A percentile compares a stretch with the other conserved stretches of the same genome.
Conservation (phyloP, 2,329 filamentous ascomycete genomes). For the Pseudocercospora macadamiae region DNA sequence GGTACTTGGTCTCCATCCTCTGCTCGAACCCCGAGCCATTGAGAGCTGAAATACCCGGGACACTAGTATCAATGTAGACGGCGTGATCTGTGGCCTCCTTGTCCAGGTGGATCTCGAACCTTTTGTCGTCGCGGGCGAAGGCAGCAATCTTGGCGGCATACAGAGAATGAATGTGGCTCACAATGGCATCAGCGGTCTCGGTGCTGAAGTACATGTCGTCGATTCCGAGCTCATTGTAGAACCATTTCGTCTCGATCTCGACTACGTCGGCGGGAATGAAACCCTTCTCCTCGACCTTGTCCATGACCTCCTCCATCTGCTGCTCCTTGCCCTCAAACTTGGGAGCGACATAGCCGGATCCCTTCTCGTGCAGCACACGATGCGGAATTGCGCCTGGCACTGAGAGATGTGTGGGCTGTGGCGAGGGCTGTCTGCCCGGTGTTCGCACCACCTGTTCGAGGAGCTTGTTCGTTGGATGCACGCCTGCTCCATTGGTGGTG, state of each 20-base stretch:
- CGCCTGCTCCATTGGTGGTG: slow-evolving; percentile 13
- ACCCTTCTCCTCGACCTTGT: slow-evolving; percentile 73
- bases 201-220: slow-evolving; percentile 98
- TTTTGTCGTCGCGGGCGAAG: slow-evolving; percentile 89
- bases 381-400: slow-evolving; percentile 60
- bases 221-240: slow-evolving; percentile 96
- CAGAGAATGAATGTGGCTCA: slow-evolving; percentile 91
- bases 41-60: slow-evolving; percentile 76
- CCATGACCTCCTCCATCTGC: slow-evolving; percentile 90
- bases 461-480: slow-evolving; percentile 57
- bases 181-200: slow-evolving; percentile 81
- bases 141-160: slow-evolving; percentile 97
- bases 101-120: slow-evolving; percentile 89
- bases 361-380: slow-evolving; percentile 77
- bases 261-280: slow-evolving; percentile 86
- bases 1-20: slow-evolving; percentile 91
- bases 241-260: slow-evolving; percentile 88
- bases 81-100: slow-evolving; percentile 95
- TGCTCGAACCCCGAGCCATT: slow-evolving; percentile 90
- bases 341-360: slow-evolving; percentile 90
- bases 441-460: slow-evolving; percentile 58
- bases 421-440: slow-evolving; percentile 72
- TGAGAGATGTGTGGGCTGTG: slow-evolving; percentile 83
- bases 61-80: slow-evolving; percentile 94
- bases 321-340: slow-evolving; percentile 90